These are phyloP conservation scores for Cryptosporidium viatorum DNA, from an alignment of 169 alveolate species.

Conservation along the genomic window DNA sequence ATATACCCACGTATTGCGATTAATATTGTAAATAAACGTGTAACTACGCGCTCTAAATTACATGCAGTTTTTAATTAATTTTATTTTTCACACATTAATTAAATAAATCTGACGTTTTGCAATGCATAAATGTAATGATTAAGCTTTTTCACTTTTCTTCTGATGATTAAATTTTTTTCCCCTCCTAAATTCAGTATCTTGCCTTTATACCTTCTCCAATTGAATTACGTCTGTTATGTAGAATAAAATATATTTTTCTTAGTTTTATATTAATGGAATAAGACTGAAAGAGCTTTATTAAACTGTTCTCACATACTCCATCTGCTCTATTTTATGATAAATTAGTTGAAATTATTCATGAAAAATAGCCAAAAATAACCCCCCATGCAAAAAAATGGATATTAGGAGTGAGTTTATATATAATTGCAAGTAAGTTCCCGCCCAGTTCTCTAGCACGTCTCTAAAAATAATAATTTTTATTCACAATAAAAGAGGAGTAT, in stretches of 20 bases:
- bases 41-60: neutral
- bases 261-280: no score
- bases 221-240: no score
- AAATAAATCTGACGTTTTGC: no score
- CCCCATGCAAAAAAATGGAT: slow-evolving; percentile 7
- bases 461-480: slow-evolving; percentile 16
- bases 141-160: neutral
- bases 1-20: no score
- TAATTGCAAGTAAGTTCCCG: slow-evolving; percentile 35
- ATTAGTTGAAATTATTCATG: neutral
- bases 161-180: no score
- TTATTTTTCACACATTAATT: no score
- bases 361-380: neutral
- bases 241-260: no score
- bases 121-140: no score
- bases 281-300: neutral
- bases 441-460: slow-evolving; percentile 9
- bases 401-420: neutral
- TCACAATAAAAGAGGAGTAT: slow-evolving; percentile 14
- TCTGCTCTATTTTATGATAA: neutral
- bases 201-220: neutral
- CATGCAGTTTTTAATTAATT: neutral
- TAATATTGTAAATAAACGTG: no score
- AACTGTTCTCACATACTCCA: neutral
- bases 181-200: no score